These are phyloP conservation scores for Annulohypoxylon truncatum DNA, from an alignment of 2,329 filamentous ascomycete genomes.

Conservation along the genomic window DNA sequence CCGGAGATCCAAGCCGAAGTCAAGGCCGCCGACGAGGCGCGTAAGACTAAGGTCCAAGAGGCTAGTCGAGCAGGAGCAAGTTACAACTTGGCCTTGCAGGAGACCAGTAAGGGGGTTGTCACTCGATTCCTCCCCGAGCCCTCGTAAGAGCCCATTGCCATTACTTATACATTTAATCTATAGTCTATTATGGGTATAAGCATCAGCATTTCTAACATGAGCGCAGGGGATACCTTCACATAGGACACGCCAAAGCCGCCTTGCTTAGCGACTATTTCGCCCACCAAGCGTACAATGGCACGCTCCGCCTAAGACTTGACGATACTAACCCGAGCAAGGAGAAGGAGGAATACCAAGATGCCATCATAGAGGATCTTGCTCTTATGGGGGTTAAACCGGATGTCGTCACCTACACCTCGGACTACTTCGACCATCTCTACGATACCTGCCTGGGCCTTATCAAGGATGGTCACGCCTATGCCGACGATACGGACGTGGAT, in stretches of 20 bases:
- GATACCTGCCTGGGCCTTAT: conserved; percentile 87
- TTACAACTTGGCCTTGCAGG: conserved; percentile 88
- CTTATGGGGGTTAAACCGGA: conserved; percentile 94
- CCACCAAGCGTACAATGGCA: conserved; percentile 91
- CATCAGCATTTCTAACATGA: conserved; percentile 4
- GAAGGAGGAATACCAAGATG: conserved; percentile 94
- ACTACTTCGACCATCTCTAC: conserved; percentile 95
- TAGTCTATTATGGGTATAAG: neutral
- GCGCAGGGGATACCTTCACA: conserved; percentile 83
- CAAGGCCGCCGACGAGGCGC: conserved; percentile 75
- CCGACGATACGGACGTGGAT: conserved; percentile 92
- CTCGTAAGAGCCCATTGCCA: conserved; percentile 65
- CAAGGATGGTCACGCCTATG: conserved; percentile 88
- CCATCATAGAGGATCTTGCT: conserved; percentile 90
- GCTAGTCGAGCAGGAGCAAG: conserved; percentile 82
- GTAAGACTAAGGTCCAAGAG: conserved; percentile 74
- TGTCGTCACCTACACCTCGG: conserved; percentile 87
- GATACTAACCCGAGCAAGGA: conserved; percentile 98
- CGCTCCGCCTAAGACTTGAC: conserved; percentile 90
- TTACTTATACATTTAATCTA: too few relatives aligned
- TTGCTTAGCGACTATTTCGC: conserved; percentile 97
- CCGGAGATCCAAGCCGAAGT: conserved; percentile 79
- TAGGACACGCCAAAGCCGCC: conserved; percentile 94
- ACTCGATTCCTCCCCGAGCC: conserved; percentile 95
- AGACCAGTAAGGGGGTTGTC: conserved; percentile 88